Percentiles rank a stretch among this genome's conserved stretches.
These are phyloP conservation scores for Colletotrichum falcatum DNA, from an alignment of 2,329 filamentous ascomycete species.

Conservation along the genomic window DNA sequence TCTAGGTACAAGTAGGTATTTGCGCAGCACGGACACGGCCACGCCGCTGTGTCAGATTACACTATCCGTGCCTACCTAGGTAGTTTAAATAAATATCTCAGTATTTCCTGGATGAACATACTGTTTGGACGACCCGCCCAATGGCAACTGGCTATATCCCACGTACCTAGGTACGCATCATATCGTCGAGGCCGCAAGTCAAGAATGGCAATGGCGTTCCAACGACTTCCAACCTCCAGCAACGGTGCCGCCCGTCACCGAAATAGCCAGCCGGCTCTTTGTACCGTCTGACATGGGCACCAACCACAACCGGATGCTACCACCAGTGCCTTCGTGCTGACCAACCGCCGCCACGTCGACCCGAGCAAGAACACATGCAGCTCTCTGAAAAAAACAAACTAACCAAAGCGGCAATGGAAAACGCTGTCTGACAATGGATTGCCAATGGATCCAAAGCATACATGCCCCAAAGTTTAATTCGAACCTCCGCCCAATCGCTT, in stretches of 20 bases:
- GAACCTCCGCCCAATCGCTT: neutral
- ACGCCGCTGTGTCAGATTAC: conserved; percentile 27
- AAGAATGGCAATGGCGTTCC: neutral
- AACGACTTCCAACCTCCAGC: neutral
- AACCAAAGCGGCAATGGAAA: neutral
- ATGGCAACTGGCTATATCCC: conserved; percentile 23
- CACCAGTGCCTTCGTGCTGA: neutral
- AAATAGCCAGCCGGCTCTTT: neutral
- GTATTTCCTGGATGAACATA: conserved; percentile 27
- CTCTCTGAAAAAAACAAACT: conserved; percentile 11
- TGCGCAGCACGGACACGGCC: conserved; percentile 29
- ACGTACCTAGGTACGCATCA: conserved; percentile 1
- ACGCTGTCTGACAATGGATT: neutral
- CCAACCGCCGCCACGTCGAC: neutral
- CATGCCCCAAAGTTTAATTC: neutral
- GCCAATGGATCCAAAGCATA: neutral
- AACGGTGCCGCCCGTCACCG: conserved; percentile 11
- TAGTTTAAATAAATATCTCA: too few species aligned
- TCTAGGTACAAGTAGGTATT: neutral
- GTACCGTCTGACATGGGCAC: neutral
- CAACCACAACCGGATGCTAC: neutral
- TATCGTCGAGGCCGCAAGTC: conserved; percentile 16
- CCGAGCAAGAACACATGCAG: conserved; percentile 1
- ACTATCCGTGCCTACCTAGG: neutral
- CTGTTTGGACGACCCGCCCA: conserved; percentile 35